Evolutionary conservation across 306 rosid species (phyloP).

Genomic region (Lathyrus sativus): DNA sequence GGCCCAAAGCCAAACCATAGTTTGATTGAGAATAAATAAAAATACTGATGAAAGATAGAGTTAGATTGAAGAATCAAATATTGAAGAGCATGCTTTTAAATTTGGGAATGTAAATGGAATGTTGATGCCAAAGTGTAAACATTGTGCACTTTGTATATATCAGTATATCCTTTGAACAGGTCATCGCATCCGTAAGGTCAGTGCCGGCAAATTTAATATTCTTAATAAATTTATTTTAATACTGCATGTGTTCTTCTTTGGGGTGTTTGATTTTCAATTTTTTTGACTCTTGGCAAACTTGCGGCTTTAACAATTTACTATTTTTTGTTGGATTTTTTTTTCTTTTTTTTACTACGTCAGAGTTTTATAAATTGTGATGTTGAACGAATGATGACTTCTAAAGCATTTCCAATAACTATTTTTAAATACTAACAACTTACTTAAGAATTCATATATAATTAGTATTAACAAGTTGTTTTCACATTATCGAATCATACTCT

Average conservation of each 20-base stretch:
- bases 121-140: not conserved
- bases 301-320: not conserved
- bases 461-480: too few species aligned
- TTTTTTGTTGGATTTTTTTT: too few species aligned
- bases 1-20: conserved; percentile 33
- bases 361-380: not conserved
- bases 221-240: not conserved
- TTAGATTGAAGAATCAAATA: conserved; percentile 19
- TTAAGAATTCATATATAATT: too few species aligned
- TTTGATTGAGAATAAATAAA: not conserved
- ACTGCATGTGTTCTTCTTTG: conserved; percentile 37
- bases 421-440: too few species aligned
- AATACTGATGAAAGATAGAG: not conserved
- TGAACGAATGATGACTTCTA: conserved; percentile 23
- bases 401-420: too few species aligned
- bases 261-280: conserved; percentile 41
- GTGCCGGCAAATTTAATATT: conserved; percentile 51
- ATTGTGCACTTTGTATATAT: conserved; percentile 19
- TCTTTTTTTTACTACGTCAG: not conserved
- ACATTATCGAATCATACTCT: too few species aligned
- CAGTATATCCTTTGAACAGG: conserved; percentile 35
- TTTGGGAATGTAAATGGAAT: not conserved
- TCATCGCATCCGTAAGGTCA: conserved; percentile 25
- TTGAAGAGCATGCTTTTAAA: not conserved
- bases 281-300: conserved; percentile 35